These are phyloP conservation scores for Ustilago xerochloae DNA, from an alignment of 1,284 basidiomycete genomes.

Conservation along the genomic window DNA sequence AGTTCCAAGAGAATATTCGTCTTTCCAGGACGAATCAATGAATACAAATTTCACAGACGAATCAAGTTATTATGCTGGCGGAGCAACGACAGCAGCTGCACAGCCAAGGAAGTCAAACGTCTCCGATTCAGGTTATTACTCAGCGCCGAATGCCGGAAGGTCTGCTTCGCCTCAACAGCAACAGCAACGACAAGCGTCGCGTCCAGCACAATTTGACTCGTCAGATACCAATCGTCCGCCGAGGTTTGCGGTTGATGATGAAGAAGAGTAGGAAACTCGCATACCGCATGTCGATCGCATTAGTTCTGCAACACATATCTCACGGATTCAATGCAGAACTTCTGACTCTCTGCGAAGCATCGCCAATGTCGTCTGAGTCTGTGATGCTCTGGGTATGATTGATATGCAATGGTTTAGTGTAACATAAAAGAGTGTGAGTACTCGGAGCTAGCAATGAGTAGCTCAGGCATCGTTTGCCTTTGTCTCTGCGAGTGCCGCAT, in stretches of 20 bases:
- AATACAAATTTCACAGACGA: not conserved
- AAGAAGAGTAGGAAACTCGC: conserved; percentile 31
- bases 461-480: conserved; percentile 2
- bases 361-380: too few species aligned
- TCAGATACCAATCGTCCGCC: conserved; percentile 28
- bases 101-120: conserved; percentile 29
- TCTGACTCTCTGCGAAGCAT: not conserved
- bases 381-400: conserved; percentile 17
- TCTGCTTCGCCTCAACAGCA: conserved; percentile 6
- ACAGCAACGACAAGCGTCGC: not conserved
- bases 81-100: not conserved
- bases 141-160: not conserved
- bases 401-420: not conserved
- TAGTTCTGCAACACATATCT: not conserved
- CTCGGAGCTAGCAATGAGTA: not conserved
- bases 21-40: conserved; percentile 18
- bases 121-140: conserved; percentile 39
- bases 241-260: conserved; percentile 33
- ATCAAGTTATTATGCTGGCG: not conserved
- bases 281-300: too few species aligned
- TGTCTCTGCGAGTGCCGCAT: not conserved
- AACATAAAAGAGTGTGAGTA: not conserved
- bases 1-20: not conserved
- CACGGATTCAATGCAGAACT: not conserved
- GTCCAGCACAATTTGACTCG: not conserved